These are phyloP conservation scores for Kluyveromyces dobzhanskii DNA, from an alignment of 805 yeast species.

Conservation along the genomic window DNA sequence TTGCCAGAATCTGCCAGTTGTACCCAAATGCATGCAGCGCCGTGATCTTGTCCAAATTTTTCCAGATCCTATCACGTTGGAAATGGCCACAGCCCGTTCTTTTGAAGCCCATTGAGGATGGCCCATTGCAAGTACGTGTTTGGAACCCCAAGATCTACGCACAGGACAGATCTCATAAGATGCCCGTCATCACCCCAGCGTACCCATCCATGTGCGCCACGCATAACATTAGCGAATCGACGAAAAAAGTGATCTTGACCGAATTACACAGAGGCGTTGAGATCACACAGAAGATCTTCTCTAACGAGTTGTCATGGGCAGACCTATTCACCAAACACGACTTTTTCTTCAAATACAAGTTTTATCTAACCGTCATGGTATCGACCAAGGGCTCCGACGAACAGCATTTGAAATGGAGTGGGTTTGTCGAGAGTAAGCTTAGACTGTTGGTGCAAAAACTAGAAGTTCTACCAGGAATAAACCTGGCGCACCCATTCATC, in stretches of 20 bases:
- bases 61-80: slow-evolving; percentile 82
- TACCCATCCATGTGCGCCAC: slow-evolving; percentile 94
- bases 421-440: slow-evolving; percentile 83
- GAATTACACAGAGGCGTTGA: slow-evolving; percentile 74
- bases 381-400: slow-evolving; percentile 67
- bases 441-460: slow-evolving; percentile 76
- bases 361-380: slow-evolving; percentile 75
- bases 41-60: slow-evolving; percentile 81
- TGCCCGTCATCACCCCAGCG: slow-evolving; percentile 99
- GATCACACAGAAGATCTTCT: slow-evolving; percentile 57
- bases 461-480: slow-evolving; percentile 68
- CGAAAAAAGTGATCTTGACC: slow-evolving; percentile 70
- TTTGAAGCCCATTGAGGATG: slow-evolving; percentile 89
- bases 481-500: slow-evolving; percentile 83
- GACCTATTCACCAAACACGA: slow-evolving; percentile 71
- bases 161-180: slow-evolving; percentile 79
- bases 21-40: slow-evolving; percentile 96
- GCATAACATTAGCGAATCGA: slow-evolving; percentile 85
- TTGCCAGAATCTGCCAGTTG: slow-evolving; percentile 93
- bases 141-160: slow-evolving; percentile 95
- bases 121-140: slow-evolving; percentile 89
- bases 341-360: slow-evolving; percentile 77
- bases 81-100: slow-evolving; percentile 98
- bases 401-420: slow-evolving; percentile 85
- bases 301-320: slow-evolving; percentile 62